Evolutionary conservation across 257 asterid genomes (phyloP).

Genomic region (Solanum piurae): DNA sequence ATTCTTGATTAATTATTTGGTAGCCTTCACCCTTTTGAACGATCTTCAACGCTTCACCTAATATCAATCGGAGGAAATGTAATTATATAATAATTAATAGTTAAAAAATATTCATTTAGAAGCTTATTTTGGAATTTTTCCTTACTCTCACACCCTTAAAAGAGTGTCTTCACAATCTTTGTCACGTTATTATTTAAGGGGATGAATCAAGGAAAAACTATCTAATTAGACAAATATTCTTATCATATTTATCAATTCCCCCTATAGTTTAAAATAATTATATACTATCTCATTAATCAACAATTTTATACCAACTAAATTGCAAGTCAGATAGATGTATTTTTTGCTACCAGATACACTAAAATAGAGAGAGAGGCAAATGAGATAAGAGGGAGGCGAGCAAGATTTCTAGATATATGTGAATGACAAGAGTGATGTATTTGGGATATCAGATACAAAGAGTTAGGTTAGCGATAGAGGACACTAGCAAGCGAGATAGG

Average conservation of each 20-base stretch:
- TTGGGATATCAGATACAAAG: too few relatives aligned
- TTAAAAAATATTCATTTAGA: background rate
- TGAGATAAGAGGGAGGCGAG: background rate
- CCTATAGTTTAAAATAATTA: too few relatives aligned
- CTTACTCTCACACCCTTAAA: background rate
- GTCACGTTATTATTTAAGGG: background rate
- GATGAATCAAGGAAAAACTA: background rate
- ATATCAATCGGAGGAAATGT: background rate
- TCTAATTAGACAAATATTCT: background rate
- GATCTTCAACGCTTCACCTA: too few relatives aligned
- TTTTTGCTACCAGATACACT: background rate
- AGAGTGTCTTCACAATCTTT: background rate
- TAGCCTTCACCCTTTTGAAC: too few relatives aligned
- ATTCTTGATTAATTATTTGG: too few relatives aligned
- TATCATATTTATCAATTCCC: too few relatives aligned
- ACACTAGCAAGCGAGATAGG: too few relatives aligned
- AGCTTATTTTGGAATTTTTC: background rate
- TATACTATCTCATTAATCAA: too few relatives aligned
- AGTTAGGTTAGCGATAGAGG: too few relatives aligned
- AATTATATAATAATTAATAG: background rate
- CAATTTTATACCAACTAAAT: too few relatives aligned
- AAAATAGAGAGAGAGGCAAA: background rate
- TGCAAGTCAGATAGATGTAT: too few relatives aligned
- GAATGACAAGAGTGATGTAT: background rate
- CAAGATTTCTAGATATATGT: background rate